These are phyloP conservation scores for Sporothrix inflata DNA, from an alignment of 2,329 filamentous ascomycete species.

Conservation along the genomic window DNA sequence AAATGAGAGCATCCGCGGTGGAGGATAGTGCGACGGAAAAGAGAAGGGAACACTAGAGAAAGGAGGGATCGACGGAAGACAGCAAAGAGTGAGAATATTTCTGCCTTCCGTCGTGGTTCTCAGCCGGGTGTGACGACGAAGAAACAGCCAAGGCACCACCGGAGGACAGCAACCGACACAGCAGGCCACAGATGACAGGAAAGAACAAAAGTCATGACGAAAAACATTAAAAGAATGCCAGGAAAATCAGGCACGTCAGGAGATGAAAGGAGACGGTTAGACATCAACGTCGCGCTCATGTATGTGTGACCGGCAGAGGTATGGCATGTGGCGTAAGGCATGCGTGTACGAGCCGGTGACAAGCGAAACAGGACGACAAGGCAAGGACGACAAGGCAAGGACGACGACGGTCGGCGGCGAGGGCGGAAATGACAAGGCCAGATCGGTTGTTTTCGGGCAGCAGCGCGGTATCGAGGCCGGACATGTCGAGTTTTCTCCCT, in stretches of 20 bases:
- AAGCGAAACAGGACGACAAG: slow-evolving; percentile 2
- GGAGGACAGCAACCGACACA: slow-evolving; percentile 5
- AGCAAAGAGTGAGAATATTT: not conserved
- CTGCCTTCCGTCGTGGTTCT: not conserved
- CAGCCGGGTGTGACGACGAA: slow-evolving; percentile 10
- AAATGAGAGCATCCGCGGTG: slow-evolving; percentile 16
- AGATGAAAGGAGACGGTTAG: not conserved
- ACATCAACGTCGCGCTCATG: not conserved
- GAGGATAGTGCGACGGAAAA: slow-evolving; percentile 2
- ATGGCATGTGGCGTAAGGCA: slow-evolving; percentile 2
- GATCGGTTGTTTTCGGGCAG: not conserved
- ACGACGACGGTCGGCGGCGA: not conserved
- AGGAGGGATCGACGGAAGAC: not conserved
- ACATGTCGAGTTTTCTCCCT: not conserved
- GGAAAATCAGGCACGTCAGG: not conserved
- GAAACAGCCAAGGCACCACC: not conserved
- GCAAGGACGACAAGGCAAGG: not conserved
- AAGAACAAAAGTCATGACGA: not conserved
- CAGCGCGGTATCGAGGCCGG: not conserved
- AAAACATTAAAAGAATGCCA: not conserved
- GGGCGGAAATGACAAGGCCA: too few species aligned
- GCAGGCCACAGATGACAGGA: not conserved
- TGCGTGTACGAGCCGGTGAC: not conserved
- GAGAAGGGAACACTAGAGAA: not conserved
- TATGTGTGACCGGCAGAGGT: not conserved